Conservation (phyloP, 805 yeast species). For the Metschnikowia amazonensis region DNA sequence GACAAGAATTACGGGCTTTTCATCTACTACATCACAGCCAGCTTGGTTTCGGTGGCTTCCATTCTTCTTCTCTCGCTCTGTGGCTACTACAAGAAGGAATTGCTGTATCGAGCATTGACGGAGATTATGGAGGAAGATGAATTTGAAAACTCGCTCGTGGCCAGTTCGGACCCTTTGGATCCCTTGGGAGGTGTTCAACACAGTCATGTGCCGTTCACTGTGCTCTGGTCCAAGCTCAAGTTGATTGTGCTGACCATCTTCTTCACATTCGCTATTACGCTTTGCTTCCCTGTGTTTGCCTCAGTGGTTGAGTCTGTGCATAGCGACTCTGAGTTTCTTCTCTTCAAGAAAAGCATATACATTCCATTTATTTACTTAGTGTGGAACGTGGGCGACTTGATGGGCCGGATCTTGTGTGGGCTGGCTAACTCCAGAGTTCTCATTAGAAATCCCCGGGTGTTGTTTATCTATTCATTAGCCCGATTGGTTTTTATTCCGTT, state of each 20-base stretch:
- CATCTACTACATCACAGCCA: constrained; percentile 49
- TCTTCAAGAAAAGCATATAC: constrained; percentile 47
- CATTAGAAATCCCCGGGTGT: constrained; percentile 38
- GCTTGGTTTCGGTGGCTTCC: constrained; percentile 43
- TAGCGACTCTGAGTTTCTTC: constrained; percentile 24
- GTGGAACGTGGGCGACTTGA: constrained; percentile 89
- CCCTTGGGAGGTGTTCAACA: constrained; percentile 17
- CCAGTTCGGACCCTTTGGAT: constrained; percentile 1
- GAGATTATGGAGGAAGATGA: constrained; percentile 12
- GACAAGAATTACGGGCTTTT: constrained; percentile 40
- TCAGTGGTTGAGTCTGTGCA: constrained; percentile 54
- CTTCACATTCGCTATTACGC: constrained; percentile 66
- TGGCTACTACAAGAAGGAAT: constrained; percentile 25
- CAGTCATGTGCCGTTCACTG: constrained; percentile 53
- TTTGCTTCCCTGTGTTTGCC: constrained; percentile 89
- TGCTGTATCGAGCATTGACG: constrained; percentile 20
- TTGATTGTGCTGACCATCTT: constrained; percentile 67
- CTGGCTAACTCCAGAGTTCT: constrained; percentile 21
- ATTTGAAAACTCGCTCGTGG: neutral
- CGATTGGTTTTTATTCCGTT: constrained; percentile 66
- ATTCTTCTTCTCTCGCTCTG: constrained; percentile 38
- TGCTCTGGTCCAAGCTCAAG: constrained; percentile 60
- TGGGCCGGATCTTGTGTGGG: constrained; percentile 71
- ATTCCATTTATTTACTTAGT: constrained; percentile 75
- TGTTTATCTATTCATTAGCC: constrained; percentile 52